A percentile compares a stretch with the other conserved stretches of the same genome.
These are phyloP conservation scores for Neurospora sp. DNA, from an alignment of 2,329 filamentous ascomycete genomes.

Conservation along the genomic window DNA sequence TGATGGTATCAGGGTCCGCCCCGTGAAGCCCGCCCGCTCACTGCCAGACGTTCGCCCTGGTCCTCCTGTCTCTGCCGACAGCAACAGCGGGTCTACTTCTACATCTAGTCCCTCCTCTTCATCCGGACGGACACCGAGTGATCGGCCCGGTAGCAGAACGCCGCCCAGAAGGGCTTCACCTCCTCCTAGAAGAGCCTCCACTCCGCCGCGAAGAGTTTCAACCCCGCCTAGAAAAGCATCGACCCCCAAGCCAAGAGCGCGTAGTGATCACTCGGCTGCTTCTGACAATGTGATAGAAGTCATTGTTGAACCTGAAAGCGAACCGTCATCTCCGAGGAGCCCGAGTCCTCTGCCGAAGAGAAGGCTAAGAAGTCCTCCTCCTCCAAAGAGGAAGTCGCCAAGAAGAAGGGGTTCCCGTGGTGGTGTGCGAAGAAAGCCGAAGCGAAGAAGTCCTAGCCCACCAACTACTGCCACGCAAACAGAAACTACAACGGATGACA, in stretches of 20 bases:
- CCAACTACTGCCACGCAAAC: conserved; percentile 21
- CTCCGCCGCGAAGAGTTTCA: neutral
- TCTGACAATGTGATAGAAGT: conserved; percentile 20
- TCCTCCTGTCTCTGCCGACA: conserved; percentile 1
- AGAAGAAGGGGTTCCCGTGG: neutral
- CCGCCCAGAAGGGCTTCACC: neutral
- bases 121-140: conserved; percentile 19
- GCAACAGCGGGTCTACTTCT: neutral
- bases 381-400: neutral
- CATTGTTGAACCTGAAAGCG: conserved; percentile 27
- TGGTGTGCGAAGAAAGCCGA: conserved; percentile 4
- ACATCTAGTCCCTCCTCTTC: conserved; percentile 13
- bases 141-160: conserved; percentile 2
- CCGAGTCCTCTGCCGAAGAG: conserved; percentile 29
- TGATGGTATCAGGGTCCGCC: conserved; percentile 19
- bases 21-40: conserved; percentile 5
- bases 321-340: conserved; percentile 24
- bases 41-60: conserved; percentile 22
- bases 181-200: neutral
- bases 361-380: conserved; percentile 17
- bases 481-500: conserved; percentile 23
- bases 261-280: conserved; percentile 6
- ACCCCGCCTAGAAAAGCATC: neutral
- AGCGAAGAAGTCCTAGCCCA: conserved; percentile 13
- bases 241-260: neutral